Evolutionary conservation across 2,329 filamentous ascomycete genomes (phyloP).

Genomic region (Mycosphaerelloides madeirae): DNA sequence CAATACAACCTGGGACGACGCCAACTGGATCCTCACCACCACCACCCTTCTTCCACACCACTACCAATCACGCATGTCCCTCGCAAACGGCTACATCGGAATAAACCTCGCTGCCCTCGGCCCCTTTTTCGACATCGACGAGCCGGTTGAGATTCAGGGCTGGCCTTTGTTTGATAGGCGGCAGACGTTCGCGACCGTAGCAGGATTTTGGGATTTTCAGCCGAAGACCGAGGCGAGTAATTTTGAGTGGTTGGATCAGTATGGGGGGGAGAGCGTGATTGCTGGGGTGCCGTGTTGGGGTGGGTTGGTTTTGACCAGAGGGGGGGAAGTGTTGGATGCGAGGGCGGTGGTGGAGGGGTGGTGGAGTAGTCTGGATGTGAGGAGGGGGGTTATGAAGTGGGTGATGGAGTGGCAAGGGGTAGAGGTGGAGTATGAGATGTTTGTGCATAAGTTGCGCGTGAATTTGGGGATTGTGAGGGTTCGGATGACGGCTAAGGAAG

Average conservation of each 20-base stretch:
- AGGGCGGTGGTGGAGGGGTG: constrained; percentile 59
- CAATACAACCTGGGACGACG: constrained; percentile 56
- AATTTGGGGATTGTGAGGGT: constrained; percentile 59
- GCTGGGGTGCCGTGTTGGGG: constrained; percentile 67
- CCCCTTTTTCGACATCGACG: constrained; percentile 59
- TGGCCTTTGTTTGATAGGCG: constrained; percentile 63
- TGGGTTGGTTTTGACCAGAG: constrained; percentile 52
- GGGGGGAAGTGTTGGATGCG: constrained; percentile 55
- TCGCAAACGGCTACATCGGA: constrained; percentile 62
- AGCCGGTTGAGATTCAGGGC: constrained; percentile 49
- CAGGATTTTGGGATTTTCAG: constrained; percentile 62
- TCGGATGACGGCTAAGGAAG: constrained; percentile 51
- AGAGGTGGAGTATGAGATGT: constrained; percentile 60
- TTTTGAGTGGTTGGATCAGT: constrained; percentile 64
- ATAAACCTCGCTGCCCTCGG: constrained; percentile 60
- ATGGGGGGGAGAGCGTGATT: constrained; percentile 66
- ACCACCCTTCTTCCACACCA: constrained; percentile 53
- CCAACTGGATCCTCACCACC: constrained; percentile 53
- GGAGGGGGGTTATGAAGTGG: constrained; percentile 60
- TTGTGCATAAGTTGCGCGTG: constrained; percentile 59
- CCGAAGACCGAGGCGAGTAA: constrained; percentile 57
- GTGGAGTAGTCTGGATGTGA: constrained; percentile 57
- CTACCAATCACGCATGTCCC: constrained; percentile 56
- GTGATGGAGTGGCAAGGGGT: constrained; percentile 61
- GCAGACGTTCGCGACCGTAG: constrained; percentile 63